phyloP scores from a whole-genome alignment of 192 early-diverging fungal genomes.

The Chytriomyces sp. region DNA sequence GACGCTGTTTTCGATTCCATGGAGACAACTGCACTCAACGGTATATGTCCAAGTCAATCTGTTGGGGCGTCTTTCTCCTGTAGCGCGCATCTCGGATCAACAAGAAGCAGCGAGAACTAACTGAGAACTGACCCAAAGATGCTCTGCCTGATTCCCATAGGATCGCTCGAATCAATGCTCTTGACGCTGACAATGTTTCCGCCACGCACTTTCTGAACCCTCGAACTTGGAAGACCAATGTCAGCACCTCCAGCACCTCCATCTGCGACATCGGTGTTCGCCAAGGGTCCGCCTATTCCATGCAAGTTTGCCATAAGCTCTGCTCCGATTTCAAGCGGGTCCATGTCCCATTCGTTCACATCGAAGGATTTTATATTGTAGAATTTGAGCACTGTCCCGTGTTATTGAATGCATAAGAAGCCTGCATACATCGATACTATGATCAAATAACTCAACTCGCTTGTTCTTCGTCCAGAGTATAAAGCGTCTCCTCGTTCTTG shows the following conservation, averaged over 20 bases:
- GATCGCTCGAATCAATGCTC: slow-evolving; percentile 50
- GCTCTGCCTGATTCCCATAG: slow-evolving; percentile 49
- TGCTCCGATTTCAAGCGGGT: slow-evolving; percentile 4
- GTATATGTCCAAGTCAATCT: slow-evolving; percentile 24
- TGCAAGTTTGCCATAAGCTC: background rate
- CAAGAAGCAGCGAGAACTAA: background rate
- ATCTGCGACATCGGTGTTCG: slow-evolving; percentile 3
- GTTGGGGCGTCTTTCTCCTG: slow-evolving; percentile 27
- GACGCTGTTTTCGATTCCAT: background rate
- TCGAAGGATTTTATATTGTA: slow-evolving; percentile 50
- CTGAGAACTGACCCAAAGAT: slow-evolving; percentile 40
- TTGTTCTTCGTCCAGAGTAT: slow-evolving; percentile 23
- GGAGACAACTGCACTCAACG: background rate
- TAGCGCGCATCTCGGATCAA: background rate
- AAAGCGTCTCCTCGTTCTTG: slow-evolving; percentile 18
- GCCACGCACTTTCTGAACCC: background rate
- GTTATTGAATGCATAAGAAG: no score
- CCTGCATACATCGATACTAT: no score
- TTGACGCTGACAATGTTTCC: slow-evolving; percentile 23
- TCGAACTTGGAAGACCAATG: background rate
- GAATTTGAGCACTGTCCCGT: slow-evolving; percentile 43
- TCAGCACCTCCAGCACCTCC: background rate
- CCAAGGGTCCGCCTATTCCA: background rate
- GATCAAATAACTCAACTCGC: background rate
- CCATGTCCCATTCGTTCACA: slow-evolving; percentile 44